Evolutionary conservation across 257 asterid genomes (phyloP).

Genomic region (Solanum infundibuliforme): DNA sequence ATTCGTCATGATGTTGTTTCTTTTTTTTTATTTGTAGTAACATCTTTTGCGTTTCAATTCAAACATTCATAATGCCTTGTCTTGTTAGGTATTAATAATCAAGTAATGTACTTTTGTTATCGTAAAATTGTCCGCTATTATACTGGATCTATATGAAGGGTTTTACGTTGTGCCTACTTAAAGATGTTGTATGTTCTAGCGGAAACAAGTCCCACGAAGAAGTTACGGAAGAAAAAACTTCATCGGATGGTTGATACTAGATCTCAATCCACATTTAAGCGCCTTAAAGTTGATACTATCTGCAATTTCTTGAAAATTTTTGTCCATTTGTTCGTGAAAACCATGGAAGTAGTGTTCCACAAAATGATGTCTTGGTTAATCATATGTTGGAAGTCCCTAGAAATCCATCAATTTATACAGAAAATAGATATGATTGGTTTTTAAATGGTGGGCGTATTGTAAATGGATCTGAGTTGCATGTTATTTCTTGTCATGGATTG

Average conservation of each 20-base stretch:
- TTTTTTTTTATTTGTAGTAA: not conserved
- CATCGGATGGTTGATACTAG: not conserved
- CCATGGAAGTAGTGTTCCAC: not conserved
- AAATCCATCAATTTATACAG: not conserved
- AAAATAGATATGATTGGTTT: not conserved
- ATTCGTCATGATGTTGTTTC: no score
- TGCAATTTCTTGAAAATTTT: not conserved
- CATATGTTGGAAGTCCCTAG: not conserved
- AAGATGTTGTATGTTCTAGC: no score
- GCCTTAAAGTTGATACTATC: not conserved
- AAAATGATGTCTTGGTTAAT: no score
- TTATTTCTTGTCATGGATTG: not conserved
- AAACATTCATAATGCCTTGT: not conserved
- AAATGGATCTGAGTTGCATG: accelerated
- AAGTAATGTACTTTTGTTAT: not conserved
- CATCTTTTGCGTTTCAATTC: not conserved
- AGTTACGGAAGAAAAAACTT: no score
- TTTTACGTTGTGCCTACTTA: not conserved
- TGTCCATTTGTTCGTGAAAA: not conserved
- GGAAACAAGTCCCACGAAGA: no score
- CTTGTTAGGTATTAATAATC: no score
- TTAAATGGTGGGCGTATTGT: not conserved
- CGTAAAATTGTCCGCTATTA: not conserved
- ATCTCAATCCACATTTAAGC: not conserved
- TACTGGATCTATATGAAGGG: not conserved